These are phyloP conservation scores for Zygoascus bituminiphila DNA, from an alignment of 805 yeast genomes.

Conservation along the genomic window DNA sequence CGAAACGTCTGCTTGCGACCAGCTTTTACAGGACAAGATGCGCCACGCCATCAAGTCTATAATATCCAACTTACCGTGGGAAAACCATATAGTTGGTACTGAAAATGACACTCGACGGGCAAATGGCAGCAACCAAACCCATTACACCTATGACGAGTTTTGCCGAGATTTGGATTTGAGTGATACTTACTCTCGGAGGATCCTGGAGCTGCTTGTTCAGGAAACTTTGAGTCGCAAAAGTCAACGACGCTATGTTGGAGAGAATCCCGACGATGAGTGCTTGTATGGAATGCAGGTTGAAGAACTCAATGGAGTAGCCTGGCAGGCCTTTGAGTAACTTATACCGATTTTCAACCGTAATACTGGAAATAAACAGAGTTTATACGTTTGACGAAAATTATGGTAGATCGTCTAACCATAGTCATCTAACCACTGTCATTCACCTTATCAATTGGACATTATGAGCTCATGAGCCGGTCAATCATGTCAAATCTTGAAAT, in stretches of 20 bases:
- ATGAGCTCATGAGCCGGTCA: too few relatives aligned
- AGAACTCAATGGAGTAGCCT: neutral
- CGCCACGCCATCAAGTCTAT: neutral
- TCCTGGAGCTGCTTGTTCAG: conserved; percentile 20
- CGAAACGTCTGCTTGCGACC: neutral
- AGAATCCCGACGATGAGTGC: neutral
- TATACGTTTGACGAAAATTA: too few relatives aligned
- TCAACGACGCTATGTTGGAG: neutral
- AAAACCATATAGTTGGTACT: neutral
- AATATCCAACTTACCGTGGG: neutral
- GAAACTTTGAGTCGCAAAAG: conserved; percentile 15
- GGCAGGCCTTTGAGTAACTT: neutral
- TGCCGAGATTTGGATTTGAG: conserved; percentile 21
- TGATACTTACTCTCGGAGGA: conserved; percentile 18
- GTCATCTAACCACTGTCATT: too few relatives aligned
- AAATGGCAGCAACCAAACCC: neutral
- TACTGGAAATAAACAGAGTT: too few relatives aligned
- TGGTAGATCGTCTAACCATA: too few relatives aligned
- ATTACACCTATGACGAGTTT: conserved; percentile 21
- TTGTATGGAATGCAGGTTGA: conserved; percentile 1
- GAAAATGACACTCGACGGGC: neutral
- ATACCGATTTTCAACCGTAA: too few relatives aligned
- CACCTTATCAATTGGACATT: too few relatives aligned
- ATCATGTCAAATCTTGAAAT: too few relatives aligned
- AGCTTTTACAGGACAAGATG: neutral